Evolutionary conservation across 257 asterid species (phyloP), one percentile per base, ranked within the genome.

Genomic region (Cruciata laevipes): DNA sequence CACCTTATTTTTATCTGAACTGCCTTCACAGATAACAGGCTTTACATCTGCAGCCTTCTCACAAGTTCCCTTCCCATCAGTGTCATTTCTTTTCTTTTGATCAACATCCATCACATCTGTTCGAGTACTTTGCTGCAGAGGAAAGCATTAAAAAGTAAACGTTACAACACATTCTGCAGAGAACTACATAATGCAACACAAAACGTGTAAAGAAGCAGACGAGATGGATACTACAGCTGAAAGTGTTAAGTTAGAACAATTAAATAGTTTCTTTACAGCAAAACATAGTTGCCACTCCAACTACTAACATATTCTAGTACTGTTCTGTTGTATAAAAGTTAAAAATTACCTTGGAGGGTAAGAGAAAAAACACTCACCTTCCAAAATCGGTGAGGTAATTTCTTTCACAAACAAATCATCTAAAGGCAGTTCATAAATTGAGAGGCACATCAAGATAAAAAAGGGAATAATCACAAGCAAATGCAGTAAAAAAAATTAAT

Each of bases 101-200:
- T 76, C 84, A 64, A 63, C 69, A 30, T 76, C 84, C 57, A 65
- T 69, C 75, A 69, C 77, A 63, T 71, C 85, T 61, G 23, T 74
- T 71, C 83, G 81, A 44, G 69, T 58, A 66, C 49, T 67, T 55
- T 75, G 84, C 96, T 87, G 84, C 37, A 44, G 58, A 61, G 66
- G 64, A 74, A 27, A 66, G 53, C 63, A 62, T 53, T 18, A 47
- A 18, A 20, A 35, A 72, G 66, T 73, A 69, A 66, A 21, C 60
- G 56, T 27, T 27, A 27, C 30, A 27, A 27, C 30, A 27, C 30
- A 27, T 27, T 27, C 30, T 27, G 30, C 30, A 27, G 30, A 27
- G 30, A 27, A 31, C 44, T 7, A 30, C 44, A 61, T 30, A 4
- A 30, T 18, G 37, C 42, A 61, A 4, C 20, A 30, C n/a, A 53